Base-by-base conservation (phyloP, 805 yeast species). In the Yarrowia phangngaensis region DNA sequence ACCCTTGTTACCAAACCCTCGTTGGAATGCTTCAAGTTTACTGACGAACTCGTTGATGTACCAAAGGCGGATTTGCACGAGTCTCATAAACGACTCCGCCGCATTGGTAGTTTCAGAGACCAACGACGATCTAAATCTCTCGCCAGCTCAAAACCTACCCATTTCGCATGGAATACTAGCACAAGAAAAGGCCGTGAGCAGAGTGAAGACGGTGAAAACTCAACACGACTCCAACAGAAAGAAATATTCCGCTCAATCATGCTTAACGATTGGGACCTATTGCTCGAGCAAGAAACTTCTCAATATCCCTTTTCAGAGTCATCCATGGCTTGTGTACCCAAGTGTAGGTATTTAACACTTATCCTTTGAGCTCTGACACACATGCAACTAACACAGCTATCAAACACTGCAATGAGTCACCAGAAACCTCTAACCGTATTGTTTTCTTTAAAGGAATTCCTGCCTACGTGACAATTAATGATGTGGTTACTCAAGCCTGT, bases 391-490 rank as follows among this genome's bases (percentile, higher is more conserved):
- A 38, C 45, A 16, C 17, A 38, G 45, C 45, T 3, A 38, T 38
- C 45, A 38, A 38, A 23, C 27, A 26, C 14, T 38, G 27, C 32
- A 32, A 31, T 16, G 48, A 29, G 8, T 41, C 48, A 12, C 48
- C 48, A 4, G 48, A 41, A 16, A 17, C 38, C n/a, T 23, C 30
- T 11, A 45, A 45, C 32, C 38, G 50, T 26, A 45, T 33, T 15
- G 24, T 45, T 20, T 33, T 32, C 40, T 45, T 45, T 26, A 24
- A 26, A 19, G 38, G 50, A 2, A 32, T 45, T n/a, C 40, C 50
- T 4, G 40, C 30, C 8, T 32, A 32, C 20, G 38, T 33, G 6
- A 32, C 31, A 12, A 32, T 45, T 16, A 32, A 31, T 24, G 31
- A 31, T 16, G 24, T 45, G 12, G 15, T 45, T 17, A 30, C 50